Evolutionary conservation across 2,329 filamentous ascomycete species (phyloP), one percentile per base, ranked within the genome.

Genomic region (Juglanconis juglandina): DNA sequence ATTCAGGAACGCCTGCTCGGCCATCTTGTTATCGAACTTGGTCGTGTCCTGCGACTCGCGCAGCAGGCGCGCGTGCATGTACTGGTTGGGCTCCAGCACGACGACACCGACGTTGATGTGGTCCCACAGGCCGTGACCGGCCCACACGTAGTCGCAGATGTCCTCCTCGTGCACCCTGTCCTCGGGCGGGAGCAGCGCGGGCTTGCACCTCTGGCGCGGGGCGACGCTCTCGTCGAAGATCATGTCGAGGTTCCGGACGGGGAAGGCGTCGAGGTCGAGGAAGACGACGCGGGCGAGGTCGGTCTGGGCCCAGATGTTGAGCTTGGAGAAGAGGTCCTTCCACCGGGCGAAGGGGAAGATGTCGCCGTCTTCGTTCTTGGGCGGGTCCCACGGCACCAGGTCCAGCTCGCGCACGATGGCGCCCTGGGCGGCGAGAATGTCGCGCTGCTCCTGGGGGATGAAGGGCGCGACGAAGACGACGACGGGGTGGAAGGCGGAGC

Each of bases 1-100:
- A 44, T 57, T 54, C 49, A 60, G 37, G 24, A 61, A 63, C 1
- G 61, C 61, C 51, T 63, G 61, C 54, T 61, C 61, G 51, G 58
- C 61, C 61, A 61, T 63, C 41, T 55, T 58, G 35, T 60, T 63
- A 24, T 60, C 61, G 46, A 63, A 63, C 58, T 58, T 60, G 37
- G 53, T 48, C 33, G 61, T 61, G 41, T 61, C 58, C 47, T 49
- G 34, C 39, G 58, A 58, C 54, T 63, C 58, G 17, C 61, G 58
- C 51, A 61, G 51, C 30, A 60, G 44, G 17, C 61, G 53, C 44
- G 49, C 35, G 39, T 63, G 61, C 61, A 63, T 63, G 49, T 53
- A 53, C 14, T 30, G 32, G 53, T 63, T 63, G 53, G 61, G 61
- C 57, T 63, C 58, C 4, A 63, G 50, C 53, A 63, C 58, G 5